Evolutionary conservation across 2,329 filamentous ascomycete species (phyloP).

Genomic region (Nothopassalora personata): DNA sequence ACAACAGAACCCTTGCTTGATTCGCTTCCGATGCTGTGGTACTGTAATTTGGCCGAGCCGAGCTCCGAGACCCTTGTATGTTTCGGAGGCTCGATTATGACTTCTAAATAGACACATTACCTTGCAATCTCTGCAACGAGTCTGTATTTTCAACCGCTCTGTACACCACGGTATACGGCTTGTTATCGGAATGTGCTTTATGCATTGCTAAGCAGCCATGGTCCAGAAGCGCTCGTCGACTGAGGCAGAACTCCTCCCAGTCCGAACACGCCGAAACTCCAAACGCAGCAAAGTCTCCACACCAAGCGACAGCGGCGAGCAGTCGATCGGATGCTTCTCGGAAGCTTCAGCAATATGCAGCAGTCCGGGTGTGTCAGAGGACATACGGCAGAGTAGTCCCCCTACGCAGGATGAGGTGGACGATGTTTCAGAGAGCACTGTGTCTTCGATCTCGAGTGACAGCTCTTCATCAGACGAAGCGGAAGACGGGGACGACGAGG

Average conservation of each 20-base stretch:
- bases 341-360: slow-evolving; percentile 6
- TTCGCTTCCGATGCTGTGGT: too few species aligned
- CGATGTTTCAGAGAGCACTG: slow-evolving; percentile 1
- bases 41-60: too few species aligned
- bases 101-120: too few species aligned
- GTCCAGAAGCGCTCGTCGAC: slow-evolving; percentile 2
- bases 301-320: slow-evolving; percentile 5
- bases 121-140: not conserved
- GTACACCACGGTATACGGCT: too few species aligned
- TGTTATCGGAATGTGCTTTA: too few species aligned
- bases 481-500: not conserved
- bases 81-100: not conserved
- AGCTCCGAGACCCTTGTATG: too few species aligned
- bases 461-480: slow-evolving; percentile 1
- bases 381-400: slow-evolving; percentile 1
- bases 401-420: not conserved
- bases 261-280: not conserved
- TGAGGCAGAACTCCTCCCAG: not conserved
- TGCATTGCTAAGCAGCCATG: not conserved
- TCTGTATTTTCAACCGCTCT: not conserved
- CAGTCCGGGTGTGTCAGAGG: not conserved
- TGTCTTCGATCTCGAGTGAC: not conserved
- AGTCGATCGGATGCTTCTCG: not conserved
- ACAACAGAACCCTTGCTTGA: too few species aligned
- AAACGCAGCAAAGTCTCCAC: slow-evolving; percentile 7